Conservation (phyloP, 2,329 filamentous ascomycete genomes). For the Fusarium pseudoanthophilum region DNA sequence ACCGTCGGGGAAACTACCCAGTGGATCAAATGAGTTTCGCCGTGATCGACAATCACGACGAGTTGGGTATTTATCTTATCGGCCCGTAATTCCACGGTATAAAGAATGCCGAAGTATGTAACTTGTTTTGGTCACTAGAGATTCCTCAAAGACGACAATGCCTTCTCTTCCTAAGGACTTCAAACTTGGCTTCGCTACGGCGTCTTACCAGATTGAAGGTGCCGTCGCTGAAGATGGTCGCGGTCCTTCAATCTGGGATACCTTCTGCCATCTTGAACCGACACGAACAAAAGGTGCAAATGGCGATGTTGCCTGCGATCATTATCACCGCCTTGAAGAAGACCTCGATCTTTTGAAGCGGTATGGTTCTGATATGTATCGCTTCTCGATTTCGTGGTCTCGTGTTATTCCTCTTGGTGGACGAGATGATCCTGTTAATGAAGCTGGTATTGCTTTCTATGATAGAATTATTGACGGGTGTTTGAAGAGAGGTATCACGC, state of each 20-base stretch:
- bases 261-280: slow-evolving; percentile 53
- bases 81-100: slow-evolving; percentile 23
- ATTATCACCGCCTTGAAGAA: slow-evolving; percentile 56
- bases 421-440: slow-evolving; percentile 70
- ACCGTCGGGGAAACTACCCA: slow-evolving; percentile 7
- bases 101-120: slow-evolving; percentile 12
- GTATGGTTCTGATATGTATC: slow-evolving; percentile 68
- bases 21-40: neutral
- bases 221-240: slow-evolving; percentile 54
- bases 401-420: slow-evolving; percentile 73
- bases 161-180: slow-evolving; percentile 46
- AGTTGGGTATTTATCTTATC: slow-evolving; percentile 17
- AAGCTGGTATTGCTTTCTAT: slow-evolving; percentile 70
- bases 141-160: neutral
- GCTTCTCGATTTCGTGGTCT: slow-evolving; percentile 74
- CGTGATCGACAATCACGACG: neutral
- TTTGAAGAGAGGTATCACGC: slow-evolving; percentile 65
- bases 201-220: slow-evolving; percentile 59
- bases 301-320: slow-evolving; percentile 60
- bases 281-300: slow-evolving; percentile 53
- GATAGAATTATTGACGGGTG: slow-evolving; percentile 69
- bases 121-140: neutral
- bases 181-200: slow-evolving; percentile 54
- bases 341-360: slow-evolving; percentile 70
- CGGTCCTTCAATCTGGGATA: slow-evolving; percentile 57